Evolutionary conservation across 129 eudicot genomes (phyloP).

Genomic region (Glebionis coronaria): DNA sequence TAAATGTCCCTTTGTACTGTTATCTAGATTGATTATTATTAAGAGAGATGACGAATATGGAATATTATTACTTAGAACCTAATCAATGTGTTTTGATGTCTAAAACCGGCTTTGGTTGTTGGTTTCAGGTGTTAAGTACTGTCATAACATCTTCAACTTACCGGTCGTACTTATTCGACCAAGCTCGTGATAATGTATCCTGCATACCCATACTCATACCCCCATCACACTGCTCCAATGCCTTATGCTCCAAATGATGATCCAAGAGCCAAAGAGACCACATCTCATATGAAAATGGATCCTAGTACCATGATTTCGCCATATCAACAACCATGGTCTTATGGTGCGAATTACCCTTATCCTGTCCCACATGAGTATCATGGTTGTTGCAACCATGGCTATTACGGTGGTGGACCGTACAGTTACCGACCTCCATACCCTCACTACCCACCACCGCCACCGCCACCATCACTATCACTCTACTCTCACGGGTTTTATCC

Average conservation of each 20-base stretch:
- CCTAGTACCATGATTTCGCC: conserved; percentile 19
- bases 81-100: not conserved
- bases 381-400: conserved; percentile 44
- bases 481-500: conserved; percentile 39
- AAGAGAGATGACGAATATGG: too few species aligned
- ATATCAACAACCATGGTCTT: conserved; percentile 43
- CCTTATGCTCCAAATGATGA: conserved; percentile 9
- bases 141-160: not conserved
- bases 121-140: conserved; percentile 12
- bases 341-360: conserved; percentile 35
- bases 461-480: conserved; percentile 16
- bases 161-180: not conserved
- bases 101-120: not conserved
- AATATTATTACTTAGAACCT: not conserved
- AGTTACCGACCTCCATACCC: conserved; percentile 44
- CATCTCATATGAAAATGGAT: conserved; percentile 40
- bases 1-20: too few species aligned
- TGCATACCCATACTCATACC: conserved; percentile 29
- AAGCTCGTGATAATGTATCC: conserved; percentile 34
- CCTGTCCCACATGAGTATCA: conserved; percentile 38
- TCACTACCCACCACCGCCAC: conserved; percentile 29
- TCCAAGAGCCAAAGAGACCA: conserved; percentile 23
- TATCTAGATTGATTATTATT: too few species aligned
- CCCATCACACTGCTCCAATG: conserved; percentile 22
- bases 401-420: conserved; percentile 28